Base-by-base conservation (phyloP, 2,329 filamentous ascomycete genomes). In the Monosporascus cannonballus region DNA sequence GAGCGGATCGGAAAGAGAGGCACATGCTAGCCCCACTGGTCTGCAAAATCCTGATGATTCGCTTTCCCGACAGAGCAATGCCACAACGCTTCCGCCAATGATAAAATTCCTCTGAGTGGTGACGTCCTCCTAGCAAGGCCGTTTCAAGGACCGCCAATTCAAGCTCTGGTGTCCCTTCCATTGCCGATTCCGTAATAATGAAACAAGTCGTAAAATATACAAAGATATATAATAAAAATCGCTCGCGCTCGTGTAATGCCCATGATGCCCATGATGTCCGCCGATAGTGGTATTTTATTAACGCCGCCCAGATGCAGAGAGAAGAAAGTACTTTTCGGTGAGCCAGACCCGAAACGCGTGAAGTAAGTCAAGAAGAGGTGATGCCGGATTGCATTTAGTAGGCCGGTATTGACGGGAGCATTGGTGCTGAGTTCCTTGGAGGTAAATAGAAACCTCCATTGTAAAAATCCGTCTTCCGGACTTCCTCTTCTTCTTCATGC, bases 331-430 rank as follows among this genome's bases (percentile, higher is more conserved):
- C 62, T 60, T 58, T 54, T 56, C 51, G 54, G 53, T 58, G 48
- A 59, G 41, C 54, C 54, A 53, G 51, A 57, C 59, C 59, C 55
- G 56, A 56, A 57, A 55, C 17, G 38, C 18, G 50, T 51, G 54
- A 62, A 56, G 53, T 51, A 62, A 56, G 52, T 52, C 39, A 58
- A 57, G 64, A 64, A 34, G 72, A 73, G 56, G 66, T 69, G 57
- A 65, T 64, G 22, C 72, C 70, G 51, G 72, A 22, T 46, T 25
- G 37, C 41, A 55, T 55, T 53, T 75, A 84, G 70, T 81, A 83
- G 60, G 81, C 78, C 59, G 78, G 76, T 70, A 83, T 80, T 64
- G 77, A 69, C 51, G 79, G 76, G 56, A 80, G 74, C 58, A 83
- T 62, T 56, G 77, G 71, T 55, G 74, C 69, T 22, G 78, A 71